Base-by-base conservation (phyloP, 805 yeast genomes). In the Candida multigemmis region DNA sequence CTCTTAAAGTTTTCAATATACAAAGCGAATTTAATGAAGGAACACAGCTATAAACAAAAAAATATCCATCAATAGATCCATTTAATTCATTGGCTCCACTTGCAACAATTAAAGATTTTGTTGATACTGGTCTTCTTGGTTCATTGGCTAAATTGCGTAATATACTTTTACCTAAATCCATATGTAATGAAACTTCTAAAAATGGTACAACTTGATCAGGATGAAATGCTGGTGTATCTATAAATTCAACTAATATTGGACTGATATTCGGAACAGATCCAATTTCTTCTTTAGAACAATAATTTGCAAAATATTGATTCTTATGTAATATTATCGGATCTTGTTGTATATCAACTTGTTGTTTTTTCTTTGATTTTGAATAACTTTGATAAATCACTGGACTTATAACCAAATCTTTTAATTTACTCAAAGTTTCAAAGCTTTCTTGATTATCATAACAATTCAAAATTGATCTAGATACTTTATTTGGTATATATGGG, bases 1-100 rank as follows among this genome's bases (percentile, higher is more conserved):
- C 62, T 37, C 74, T 65, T 32, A 79, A 69, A n/a, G 23, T 26
- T 3, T 24, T 27, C 6, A 34, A 25, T 6, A 30, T 27, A 12
- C 24, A 14, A 24, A 30, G 24, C 30, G 31, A 25, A 25, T 57
- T 59, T 17, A 57, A 39, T 13, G 70, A 62, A 1, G 93, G 91
- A 3, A 80, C 69, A 3, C 83, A 77, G 30, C 77, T 68, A 47
- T 79, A 81, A 24, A 77, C 74, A 19, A 78, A 61, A 22, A 78
- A 58, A 46, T 81, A 81, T 1, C 87, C 89, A 44, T 78, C 79
- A n/a, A 81, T 67, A 17, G 71, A 62, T 4, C 86, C 87, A 44
- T 81, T 79, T 38, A 81, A 50, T 33, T 79, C 89, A 22, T 83
- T 70, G 4, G 86, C 82, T 2, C 91, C 91, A 20, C 84, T 74